Base-by-base conservation (phyloP, 129 eudicot genomes). In the Pittosporum tobira region DNA sequence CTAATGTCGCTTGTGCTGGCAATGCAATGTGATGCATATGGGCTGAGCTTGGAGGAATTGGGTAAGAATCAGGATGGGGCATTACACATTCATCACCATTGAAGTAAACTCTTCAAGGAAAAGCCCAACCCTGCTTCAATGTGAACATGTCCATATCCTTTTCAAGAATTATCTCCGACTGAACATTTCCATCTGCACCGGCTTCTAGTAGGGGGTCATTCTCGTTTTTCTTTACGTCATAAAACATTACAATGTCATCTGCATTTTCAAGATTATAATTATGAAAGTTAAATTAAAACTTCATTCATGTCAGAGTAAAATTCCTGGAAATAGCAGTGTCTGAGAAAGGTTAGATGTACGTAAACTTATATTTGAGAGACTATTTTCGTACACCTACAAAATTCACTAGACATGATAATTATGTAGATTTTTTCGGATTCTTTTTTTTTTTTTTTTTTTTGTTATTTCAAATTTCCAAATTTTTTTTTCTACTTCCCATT, bases 231-330 rank as follows among this genome's bases (percentile, higher is more conserved):
- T 51, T 54, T 3, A 53, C 40, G n/a, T 81, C 86, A 50, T 75
- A 80, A 62, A 80, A 80, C 81, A 75, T 66, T 9, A 76, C 81
- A 3, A 70, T 68, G 63, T 75, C 86, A 75, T 80, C 81, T 80
- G 81, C 76, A 68, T 64, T 56, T 68, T 43, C 15, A 2, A 60
- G 15, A 59, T 20, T 19, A 3, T 34, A 3, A n/a, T n/a, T n/a
- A n/a, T n/a, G 10, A 16, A 44, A 44, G 48, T 44, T 46, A 1
- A 46, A 6, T 20, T 61, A 64, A 26, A 47, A 66, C 43, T 22
- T 13, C 2, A 50, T 20, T 16, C 49, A 22, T 7, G 19, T 10
- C 7, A 9, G 30, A 22, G 18, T 20, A 51, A 24, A 25, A 5
- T 24, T 51, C 48, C 2, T 20, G 22, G 12, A 66, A 45, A 25